Percentiles rank a stretch among this genome's conserved stretches.
phyloP scores from a whole-genome alignment of 768 basidiomycete genomes.

The Suillus alpinus region DNA sequence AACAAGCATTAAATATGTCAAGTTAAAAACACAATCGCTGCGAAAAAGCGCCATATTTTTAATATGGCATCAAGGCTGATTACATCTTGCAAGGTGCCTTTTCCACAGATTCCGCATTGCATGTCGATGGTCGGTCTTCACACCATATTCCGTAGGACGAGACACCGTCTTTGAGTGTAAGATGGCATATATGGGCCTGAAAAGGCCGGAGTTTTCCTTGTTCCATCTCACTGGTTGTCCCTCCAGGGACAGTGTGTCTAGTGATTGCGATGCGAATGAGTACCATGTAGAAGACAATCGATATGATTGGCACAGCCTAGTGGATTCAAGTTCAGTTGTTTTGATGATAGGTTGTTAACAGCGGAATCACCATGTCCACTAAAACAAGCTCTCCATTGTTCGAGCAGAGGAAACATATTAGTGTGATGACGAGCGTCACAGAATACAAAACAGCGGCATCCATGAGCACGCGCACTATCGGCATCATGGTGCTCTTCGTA shows the following conservation, averaged over 20 bases:
- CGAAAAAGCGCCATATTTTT: background rate
- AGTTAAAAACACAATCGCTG: background rate
- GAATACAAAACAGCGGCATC: slow-evolving; percentile 9
- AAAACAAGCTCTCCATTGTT: slow-evolving; percentile 6
- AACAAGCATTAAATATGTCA: background rate
- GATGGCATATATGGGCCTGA: background rate
- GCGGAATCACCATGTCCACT: slow-evolving; percentile 4
- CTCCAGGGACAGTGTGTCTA: background rate
- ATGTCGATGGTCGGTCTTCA: background rate
- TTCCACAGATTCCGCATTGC: background rate
- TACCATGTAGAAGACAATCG: slow-evolving; percentile 10
- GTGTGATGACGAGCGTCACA: background rate
- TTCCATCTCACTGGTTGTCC: background rate
- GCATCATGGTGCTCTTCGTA: background rate
- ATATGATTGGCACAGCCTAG: slow-evolving; percentile 1
- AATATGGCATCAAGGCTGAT: background rate
- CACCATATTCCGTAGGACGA: background rate
- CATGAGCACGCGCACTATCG: slow-evolving; percentile 3
- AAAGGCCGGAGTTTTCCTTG: background rate
- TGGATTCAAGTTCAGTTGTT: background rate
- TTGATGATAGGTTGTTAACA: background rate
- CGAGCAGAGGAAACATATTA: slow-evolving; percentile 5
- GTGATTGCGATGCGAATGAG: background rate
- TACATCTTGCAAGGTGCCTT: background rate
- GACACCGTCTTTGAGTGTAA: background rate